Evolutionary conservation across 331 rosid species (phyloP).

Genomic region (Telfairia occidentalis): DNA sequence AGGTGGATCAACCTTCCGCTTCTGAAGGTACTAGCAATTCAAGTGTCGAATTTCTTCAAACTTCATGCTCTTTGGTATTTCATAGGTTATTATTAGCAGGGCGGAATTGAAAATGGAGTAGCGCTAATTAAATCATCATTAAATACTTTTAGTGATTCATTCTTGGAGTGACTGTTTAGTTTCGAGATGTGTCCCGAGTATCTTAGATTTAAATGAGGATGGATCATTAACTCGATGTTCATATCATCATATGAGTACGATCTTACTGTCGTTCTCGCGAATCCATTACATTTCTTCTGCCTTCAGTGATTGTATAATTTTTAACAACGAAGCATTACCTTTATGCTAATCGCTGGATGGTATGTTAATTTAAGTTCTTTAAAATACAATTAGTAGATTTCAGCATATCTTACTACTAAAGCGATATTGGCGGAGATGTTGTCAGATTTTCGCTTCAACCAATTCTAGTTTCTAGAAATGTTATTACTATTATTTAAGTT

Average conservation of each 20-base stretch:
- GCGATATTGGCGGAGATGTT: background rate
- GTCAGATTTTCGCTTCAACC: background rate
- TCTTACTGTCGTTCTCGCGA: background rate
- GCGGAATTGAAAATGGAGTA: background rate
- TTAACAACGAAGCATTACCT: background rate
- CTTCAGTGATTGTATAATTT: background rate
- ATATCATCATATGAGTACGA: background rate
- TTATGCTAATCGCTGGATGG: background rate
- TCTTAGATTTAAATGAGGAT: background rate
- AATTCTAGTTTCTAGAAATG: no score
- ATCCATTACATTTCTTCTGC: background rate
- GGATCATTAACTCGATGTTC: background rate
- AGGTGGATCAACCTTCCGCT: constrained; percentile 34
- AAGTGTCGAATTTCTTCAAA: background rate
- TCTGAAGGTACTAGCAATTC: constrained; percentile 30
- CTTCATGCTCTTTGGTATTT: background rate
- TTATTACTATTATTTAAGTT: no score
- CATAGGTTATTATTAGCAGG: background rate
- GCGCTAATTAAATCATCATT: background rate
- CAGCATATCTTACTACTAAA: background rate
- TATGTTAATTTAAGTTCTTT: background rate
- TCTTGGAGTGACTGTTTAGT: background rate
- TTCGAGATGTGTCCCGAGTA: background rate
- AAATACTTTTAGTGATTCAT: background rate
- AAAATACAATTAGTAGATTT: background rate